phyloP scores from a whole-genome alignment of 1,139 yeast species.

The Magnusiomyces fungicola region DNA sequence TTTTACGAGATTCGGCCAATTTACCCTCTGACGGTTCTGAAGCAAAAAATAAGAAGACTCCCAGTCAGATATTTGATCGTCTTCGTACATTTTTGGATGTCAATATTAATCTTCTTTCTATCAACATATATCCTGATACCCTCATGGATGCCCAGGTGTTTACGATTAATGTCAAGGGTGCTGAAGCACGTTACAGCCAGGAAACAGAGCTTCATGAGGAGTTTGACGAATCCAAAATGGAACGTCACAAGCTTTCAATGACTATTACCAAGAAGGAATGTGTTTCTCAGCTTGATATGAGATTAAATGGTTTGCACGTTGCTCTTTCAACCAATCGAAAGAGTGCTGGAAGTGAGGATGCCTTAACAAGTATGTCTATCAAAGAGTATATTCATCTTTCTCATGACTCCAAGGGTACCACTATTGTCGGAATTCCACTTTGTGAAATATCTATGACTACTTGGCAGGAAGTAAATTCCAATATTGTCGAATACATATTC shows the following conservation, averaged over 20 bases:
- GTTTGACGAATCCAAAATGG: slow-evolving; percentile 39
- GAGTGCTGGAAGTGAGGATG: slow-evolving; percentile 38
- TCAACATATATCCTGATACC: slow-evolving; percentile 72
- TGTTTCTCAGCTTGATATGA: slow-evolving; percentile 27
- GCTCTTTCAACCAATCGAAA: slow-evolving; percentile 52
- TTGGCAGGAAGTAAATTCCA: slow-evolving; percentile 45
- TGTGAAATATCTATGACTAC: slow-evolving; percentile 70
- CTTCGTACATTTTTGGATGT: slow-evolving; percentile 56
- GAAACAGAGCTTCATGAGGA: slow-evolving; percentile 38
- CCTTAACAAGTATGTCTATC: slow-evolving; percentile 41
- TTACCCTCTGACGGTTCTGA: slow-evolving; percentile 10
- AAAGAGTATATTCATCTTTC: slow-evolving; percentile 52
- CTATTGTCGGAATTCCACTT: slow-evolving; percentile 72
- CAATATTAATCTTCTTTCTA: slow-evolving; percentile 44
- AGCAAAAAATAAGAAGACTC: slow-evolving; percentile 3
- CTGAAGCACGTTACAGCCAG: slow-evolving; percentile 56
- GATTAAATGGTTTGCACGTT: slow-evolving; percentile 54
- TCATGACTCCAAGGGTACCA: slow-evolving; percentile 64
- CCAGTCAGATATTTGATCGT: slow-evolving; percentile 17
- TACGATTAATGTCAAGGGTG: slow-evolving; percentile 51
- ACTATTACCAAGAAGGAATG: slow-evolving; percentile 19
- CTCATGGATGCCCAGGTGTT: slow-evolving; percentile 68
- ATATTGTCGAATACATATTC: slow-evolving; percentile 55
- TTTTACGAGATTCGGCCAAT: slow-evolving; percentile 46
- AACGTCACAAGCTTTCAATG: slow-evolving; percentile 27